A percentile compares a stretch with the other conserved stretches of the same genome.
These are phyloP conservation scores for Hypericum perforatum DNA, from an alignment of 345 rosid genomes.

Conservation along the genomic window DNA sequence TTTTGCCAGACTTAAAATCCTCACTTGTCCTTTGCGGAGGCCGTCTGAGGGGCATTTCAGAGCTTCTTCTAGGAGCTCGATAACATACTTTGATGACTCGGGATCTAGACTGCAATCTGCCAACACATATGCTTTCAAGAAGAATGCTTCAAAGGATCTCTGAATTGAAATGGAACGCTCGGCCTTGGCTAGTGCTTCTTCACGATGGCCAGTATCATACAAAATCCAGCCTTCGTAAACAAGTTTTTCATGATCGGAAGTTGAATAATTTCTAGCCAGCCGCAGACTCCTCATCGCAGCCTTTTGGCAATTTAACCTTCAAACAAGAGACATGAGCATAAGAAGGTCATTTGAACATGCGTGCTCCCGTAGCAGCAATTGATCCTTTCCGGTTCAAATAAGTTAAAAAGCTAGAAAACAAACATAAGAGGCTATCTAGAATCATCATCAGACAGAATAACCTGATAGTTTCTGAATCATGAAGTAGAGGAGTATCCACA, in stretches of 20 bases:
- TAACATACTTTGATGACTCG: conserved; percentile 54
- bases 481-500: too few species aligned
- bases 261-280: conserved; percentile 77
- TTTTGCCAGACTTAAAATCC: conserved; percentile 7
- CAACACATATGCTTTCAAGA: conserved; percentile 87
- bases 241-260: conserved; percentile 74
- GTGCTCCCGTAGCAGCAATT: too few species aligned
- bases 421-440: neutral
- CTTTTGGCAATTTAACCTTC: conserved; percentile 83
- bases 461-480: too few species aligned
- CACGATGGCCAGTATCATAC: conserved; percentile 87
- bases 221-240: conserved; percentile 96
- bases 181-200: conserved; percentile 88
- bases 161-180: conserved; percentile 78
- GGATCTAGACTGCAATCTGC: conserved; percentile 65
- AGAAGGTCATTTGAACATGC: conserved; percentile 1
- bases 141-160: conserved; percentile 95
- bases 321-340: conserved; percentile 11
- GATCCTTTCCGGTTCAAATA: too few species aligned
- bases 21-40: conserved; percentile 97
- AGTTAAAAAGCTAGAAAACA: too few species aligned
- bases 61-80: conserved; percentile 83
- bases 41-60: conserved; percentile 95
- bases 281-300: conserved; percentile 89
- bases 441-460: too few species aligned